Base-by-base conservation (phyloP, 352 stramenopile species). In the Phytopythium ostracodes region DNA sequence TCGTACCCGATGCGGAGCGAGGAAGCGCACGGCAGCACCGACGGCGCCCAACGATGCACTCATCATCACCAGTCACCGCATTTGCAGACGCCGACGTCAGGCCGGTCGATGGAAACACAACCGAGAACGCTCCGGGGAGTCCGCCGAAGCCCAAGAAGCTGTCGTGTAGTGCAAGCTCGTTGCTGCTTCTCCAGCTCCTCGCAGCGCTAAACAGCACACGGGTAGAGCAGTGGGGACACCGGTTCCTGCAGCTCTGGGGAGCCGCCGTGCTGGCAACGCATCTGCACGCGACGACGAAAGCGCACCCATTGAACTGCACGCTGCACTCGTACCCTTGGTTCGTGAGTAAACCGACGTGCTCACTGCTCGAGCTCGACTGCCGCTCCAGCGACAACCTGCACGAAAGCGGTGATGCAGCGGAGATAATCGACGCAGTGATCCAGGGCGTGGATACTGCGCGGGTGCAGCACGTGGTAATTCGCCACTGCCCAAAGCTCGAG, bases 281-380 rank as follows among this genome's bases (percentile, higher is more conserved):
- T 42, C 38, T 63, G 5, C 54, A 68, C 24, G 56, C 43, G 20
- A 49, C 36, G 24, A 31, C 25, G 0, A 65, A 75, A 10, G 4
- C 63, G 1, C 29, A 56, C 0, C 38, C 56, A 0, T 12, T 20
- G 9, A 35, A 70, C 38, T 75, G 66, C 18, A 31, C 33, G 5
- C 18, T 74, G 25, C 64, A 70, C 2, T 38, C 66, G 2, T 50
- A 58, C 20, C 62, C 72, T 18, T 80, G 72, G 69, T 66, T 73
- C 49, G 62, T 63, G 2, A 38, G 52, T 12, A 62, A 75, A 33
- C 50, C 66, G 7, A 42, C 66, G 4, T 80, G 72, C n/a, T 60
- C 56, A 14, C 65, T 71, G 27, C 33, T 80, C n/a, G 49, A 62
- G 7, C 63, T 72, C 29, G 35, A 64, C 22, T 80, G 69, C 27